phyloP scores from a whole-genome alignment of 129 eudicot species.

The sunflower (Helianthus annuus) region DNA sequence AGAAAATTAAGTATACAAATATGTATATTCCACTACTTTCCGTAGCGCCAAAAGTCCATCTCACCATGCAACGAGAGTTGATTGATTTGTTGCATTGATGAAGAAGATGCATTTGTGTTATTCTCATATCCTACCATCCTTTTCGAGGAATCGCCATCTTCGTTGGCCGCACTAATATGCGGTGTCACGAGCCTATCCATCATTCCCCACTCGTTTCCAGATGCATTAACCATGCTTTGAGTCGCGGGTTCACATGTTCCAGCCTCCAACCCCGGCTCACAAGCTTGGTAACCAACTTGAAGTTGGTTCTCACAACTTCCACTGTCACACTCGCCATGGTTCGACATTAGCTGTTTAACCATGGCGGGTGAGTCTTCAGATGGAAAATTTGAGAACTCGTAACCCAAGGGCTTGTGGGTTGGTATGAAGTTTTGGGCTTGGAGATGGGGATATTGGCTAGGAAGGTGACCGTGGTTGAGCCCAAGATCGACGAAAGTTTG shows the following conservation, averaged over 20 bases:
- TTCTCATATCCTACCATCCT: constrained; percentile 39
- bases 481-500: constrained; percentile 56
- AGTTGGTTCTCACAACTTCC: constrained; percentile 53
- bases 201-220: constrained; percentile 61
- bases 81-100: constrained; percentile 57
- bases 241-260: constrained; percentile 41
- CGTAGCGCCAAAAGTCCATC: constrained; percentile 86
- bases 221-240: constrained; percentile 24
- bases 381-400: constrained; percentile 37
- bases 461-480: constrained; percentile 58
- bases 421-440: constrained; percentile 50
- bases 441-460: constrained; percentile 36
- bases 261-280: constrained; percentile 44
- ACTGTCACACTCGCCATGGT: constrained; percentile 52
- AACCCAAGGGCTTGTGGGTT: constrained; percentile 46
- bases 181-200: constrained; percentile 48
- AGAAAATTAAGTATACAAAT: constrained; percentile 18
- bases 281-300: constrained; percentile 36
- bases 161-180: constrained; percentile 28
- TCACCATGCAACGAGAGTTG: constrained; percentile 62
- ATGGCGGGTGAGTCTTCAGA: constrained; percentile 35
- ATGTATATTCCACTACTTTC: constrained; percentile 40
- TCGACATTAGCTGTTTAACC: constrained; percentile 64
- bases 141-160: constrained; percentile 34
- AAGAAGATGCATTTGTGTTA: constrained; percentile 32